Base-by-base conservation (phyloP, 2,329 filamentous ascomycete species). In the Ophiostoma perfectum region DNA sequence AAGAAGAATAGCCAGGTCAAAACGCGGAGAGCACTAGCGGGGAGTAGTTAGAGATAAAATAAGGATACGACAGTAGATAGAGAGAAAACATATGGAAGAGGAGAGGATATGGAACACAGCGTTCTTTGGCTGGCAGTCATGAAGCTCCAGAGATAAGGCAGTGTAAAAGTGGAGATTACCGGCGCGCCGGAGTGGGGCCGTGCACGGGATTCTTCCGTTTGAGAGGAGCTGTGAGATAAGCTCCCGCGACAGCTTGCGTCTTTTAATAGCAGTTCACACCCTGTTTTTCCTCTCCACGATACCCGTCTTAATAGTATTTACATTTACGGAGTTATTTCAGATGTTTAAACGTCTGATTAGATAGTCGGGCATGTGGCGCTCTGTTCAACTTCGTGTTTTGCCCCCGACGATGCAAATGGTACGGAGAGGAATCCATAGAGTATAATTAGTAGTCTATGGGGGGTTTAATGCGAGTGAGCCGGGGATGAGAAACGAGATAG, bases 171-270 rank as follows among this genome's bases (percentile, higher is more conserved):
- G 36, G 36, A 41, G 16, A 62, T 2, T 62, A 62, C 14, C 58
- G 58, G 58, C 18, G 38, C 36, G 14, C 36, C 58, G 58, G 58
- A 41, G 58, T 62, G 58, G 58, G 55, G 58, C 58, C 38, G 58
- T 41, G 58, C 16, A 62, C 58, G 36, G 58, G 16, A 16, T 55
- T 14, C 49, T 55, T 62, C 58, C 58, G 58, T 62, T 38, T 36
- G 5, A 62, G 58, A 41, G 36, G 58, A 41, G 36, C 12, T 38
- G 38, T 16, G 2, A 62, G 58, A 62, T 39, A 62, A 62, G 58
- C 36, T 62, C 36, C 55, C 58, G 14, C 36, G 14, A 60, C 36
- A 39, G 55, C 55, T 60, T 60, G 36, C 36, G 58, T 62, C 38
- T n/a, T 62, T 62, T n/a, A 55, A 36, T 11, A 8, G n/a, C 3